phyloP scores from a whole-genome alignment of 768 basidiomycete genomes.

The Russula sp. region DNA sequence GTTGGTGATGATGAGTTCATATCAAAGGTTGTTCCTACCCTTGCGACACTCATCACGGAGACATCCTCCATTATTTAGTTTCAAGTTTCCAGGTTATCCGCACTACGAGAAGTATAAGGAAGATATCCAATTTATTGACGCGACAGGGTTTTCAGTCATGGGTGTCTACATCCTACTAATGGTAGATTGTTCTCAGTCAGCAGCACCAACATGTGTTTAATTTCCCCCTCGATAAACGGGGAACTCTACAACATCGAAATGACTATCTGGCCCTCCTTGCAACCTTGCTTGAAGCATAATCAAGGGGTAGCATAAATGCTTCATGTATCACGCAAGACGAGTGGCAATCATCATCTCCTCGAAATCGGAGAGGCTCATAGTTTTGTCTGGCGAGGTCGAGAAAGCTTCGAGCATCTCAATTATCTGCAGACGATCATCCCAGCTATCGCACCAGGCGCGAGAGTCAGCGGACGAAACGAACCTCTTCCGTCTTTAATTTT shows the following conservation, averaged over 20 bases:
- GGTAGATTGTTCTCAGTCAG: not conserved
- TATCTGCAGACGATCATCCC: constrained; percentile 39
- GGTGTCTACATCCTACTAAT: not conserved
- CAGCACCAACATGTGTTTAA: not conserved
- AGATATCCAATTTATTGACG: too few relatives aligned
- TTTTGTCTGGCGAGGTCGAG: constrained; percentile 60
- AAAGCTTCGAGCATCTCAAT: constrained; percentile 75
- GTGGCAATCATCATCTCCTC: constrained; percentile 65
- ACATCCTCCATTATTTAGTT: too few relatives aligned
- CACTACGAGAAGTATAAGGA: too few relatives aligned
- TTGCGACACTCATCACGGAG: too few relatives aligned
- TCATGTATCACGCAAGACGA: constrained; percentile 37
- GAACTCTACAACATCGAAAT: not conserved
- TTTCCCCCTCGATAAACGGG: too few relatives aligned
- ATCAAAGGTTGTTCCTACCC: too few relatives aligned
- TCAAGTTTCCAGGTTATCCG: too few relatives aligned
- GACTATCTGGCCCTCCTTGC: not conserved
- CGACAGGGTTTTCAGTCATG: too few relatives aligned
- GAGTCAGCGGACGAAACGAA: constrained; percentile 30
- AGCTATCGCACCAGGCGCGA: not conserved
- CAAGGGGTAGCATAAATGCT: not conserved
- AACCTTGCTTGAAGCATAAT: not conserved
- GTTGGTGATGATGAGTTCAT: too few relatives aligned
- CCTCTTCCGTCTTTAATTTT: constrained; percentile 69
- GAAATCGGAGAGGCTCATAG: constrained; percentile 63